Base-by-base conservation (phyloP, 2,329 filamentous ascomycete genomes). In the Cryphonectria nitschkei region DNA sequence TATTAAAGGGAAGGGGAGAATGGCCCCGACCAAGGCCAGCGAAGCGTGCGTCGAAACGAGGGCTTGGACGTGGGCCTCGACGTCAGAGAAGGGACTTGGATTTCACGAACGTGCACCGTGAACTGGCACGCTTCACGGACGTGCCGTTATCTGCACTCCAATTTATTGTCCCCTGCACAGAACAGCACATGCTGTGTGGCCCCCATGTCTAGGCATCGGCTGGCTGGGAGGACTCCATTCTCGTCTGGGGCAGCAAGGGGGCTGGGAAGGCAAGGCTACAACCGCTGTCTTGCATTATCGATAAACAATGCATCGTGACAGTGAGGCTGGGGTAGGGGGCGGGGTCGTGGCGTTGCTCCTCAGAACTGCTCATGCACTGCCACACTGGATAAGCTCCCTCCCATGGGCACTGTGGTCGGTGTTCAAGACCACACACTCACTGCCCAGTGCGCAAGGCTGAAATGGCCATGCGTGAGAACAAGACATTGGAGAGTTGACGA, bases 141-240 rank as follows among this genome's bases (percentile, higher is more conserved):
- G 61, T 68, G 65, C 63, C 61, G 62, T 50, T 37, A 56, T 56
- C 56, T 68, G 52, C 16, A 62, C 34, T 39, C 26, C 34, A n/a
- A 14, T 41, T 61, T 32, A 37, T 50, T 52, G 19, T 50, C 66
- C 46, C 67, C 68, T 67, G 64, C 52, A 66, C 43, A 37, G 68
- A 58, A 66, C 43, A 46, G 46, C 70, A 34, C 54, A 46, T 46
- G 52, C 66, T 39, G 34, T 63, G 43, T 41, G 61, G 54, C 37
- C 61, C 46, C 68, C 70, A 65, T 62, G 32, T 65, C 54, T 52
- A 52, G 54, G 66, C 62, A 64, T 65, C 58, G 66, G 68, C 54
- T 73, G 69, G 71, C 66, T 73, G 62, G 41, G 62, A 65, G 37
- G 62, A 64, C 64, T 43, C 66, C 43, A 69, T 71, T 62, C 64